These are phyloP conservation scores for Streptanthus diversifolius DNA, from an alignment of 345 rosid genomes.

Conservation along the genomic window DNA sequence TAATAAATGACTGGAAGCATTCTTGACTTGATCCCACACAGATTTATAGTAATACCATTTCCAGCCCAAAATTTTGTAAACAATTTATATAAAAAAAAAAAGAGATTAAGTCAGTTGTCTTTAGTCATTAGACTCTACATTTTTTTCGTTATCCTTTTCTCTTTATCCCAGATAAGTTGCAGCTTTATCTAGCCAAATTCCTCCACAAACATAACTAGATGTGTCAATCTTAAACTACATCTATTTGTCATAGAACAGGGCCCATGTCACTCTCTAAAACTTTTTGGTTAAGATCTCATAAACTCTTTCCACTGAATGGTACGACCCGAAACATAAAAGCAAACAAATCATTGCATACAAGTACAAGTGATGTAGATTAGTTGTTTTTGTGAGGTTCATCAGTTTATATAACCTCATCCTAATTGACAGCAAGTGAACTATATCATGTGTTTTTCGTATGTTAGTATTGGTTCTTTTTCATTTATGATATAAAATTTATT, in stretches of 20 bases:
- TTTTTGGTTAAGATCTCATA: conserved; percentile 17
- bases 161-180: not conserved
- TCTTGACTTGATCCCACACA: conserved; percentile 36
- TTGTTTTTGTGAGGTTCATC: not conserved
- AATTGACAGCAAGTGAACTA: not conserved
- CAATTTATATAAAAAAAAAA: not conserved
- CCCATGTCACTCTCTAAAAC: not conserved
- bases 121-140: not conserved
- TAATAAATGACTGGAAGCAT: conserved; percentile 24
- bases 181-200: not conserved
- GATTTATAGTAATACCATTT: conserved; percentile 19
- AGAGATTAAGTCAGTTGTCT: not conserved
- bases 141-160: not conserved
- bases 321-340: conserved; percentile 47
- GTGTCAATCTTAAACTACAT: not conserved
- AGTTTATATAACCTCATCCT: too few relatives aligned
- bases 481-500: not conserved
- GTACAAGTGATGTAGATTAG: not conserved
- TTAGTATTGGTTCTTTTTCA: not conserved
- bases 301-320: conserved; percentile 42
- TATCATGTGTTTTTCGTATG: not conserved
- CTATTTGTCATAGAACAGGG: not conserved
- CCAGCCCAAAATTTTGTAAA: conserved; percentile 19
- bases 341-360: conserved; percentile 34
- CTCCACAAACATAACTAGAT: not conserved